These are phyloP conservation scores for Solanum rostratum DNA, from an alignment of 257 asterid genomes.

Conservation along the genomic window DNA sequence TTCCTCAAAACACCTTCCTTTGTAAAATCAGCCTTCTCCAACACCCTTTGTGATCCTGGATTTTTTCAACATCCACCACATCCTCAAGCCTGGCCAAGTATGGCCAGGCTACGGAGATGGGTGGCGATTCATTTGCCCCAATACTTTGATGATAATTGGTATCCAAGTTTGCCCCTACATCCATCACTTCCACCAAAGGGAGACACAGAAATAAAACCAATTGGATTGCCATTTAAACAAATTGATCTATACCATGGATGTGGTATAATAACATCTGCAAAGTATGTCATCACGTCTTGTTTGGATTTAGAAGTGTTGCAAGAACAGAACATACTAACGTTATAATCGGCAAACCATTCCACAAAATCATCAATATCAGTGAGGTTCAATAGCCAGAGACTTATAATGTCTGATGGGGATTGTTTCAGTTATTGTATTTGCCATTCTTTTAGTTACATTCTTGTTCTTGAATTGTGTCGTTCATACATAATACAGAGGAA, in stretches of 20 bases:
- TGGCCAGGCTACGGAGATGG: conserved; percentile 47
- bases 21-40: conserved; percentile 64
- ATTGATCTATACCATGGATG: conserved; percentile 54
- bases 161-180: conserved; percentile 60
- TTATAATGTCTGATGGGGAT: conserved; percentile 32
- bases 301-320: conserved; percentile 32
- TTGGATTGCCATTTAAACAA: conserved; percentile 33
- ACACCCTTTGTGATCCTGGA: conserved; percentile 49
- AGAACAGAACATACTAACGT: conserved; percentile 46
- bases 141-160: conserved; percentile 35
- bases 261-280: conserved; percentile 3
- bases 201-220: conserved; percentile 34
- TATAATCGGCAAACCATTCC: conserved; percentile 40
- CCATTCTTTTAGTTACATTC: too few relatives aligned
- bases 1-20: conserved; percentile 64
- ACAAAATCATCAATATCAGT: conserved; percentile 52
- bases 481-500: too few relatives aligned
- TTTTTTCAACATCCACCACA: conserved; percentile 54
- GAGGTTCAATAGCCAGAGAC: conserved; percentile 36
- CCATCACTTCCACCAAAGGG: conserved; percentile 17
- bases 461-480: too few relatives aligned
- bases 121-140: conserved; percentile 76
- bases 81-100: conserved; percentile 61
- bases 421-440: too few relatives aligned
- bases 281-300: conserved; percentile 25